Base-by-base conservation (phyloP, 2,329 filamentous ascomycete genomes). In the Incumbomyces lentus region DNA sequence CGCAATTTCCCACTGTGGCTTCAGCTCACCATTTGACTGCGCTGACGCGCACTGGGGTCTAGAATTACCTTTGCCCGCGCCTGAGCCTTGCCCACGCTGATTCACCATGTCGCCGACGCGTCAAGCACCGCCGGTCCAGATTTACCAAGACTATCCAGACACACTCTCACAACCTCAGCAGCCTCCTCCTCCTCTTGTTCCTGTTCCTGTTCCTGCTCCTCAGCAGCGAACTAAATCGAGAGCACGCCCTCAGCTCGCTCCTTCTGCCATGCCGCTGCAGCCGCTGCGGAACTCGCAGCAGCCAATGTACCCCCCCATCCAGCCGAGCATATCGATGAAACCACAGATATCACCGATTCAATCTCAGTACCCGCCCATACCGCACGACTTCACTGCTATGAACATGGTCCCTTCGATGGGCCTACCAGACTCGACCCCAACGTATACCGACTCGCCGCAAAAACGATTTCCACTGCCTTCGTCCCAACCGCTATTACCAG, bases 351-450 rank as follows among this genome's bases (percentile, higher is more conserved):
- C 69, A 57, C 67, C 73, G 70, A 59, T 74, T 73, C 48, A 93
- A 86, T 46, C 86, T 85, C 10, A 76, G 75, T 58, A 93, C 92
- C 67, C 66, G 73, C 30, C 64, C 66, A 46, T 70, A 69, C 56
- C 67, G 68, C 47, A 81, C 74, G 33, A 73, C 73, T 52, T 75
- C 74, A 57, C 77, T 75, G 52, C 74, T 81, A 55, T 74, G 71
- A 57, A 73, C 72, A 63, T 77, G 58, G 70, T 92, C 52, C 81
- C 83, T 60, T 74, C 79, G 42, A 67, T 64, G 50, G 65, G 69
- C 38, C 69, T 70, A 39, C 56, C 60, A 44, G 62, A 67, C 40
- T 46, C 44, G 40, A 47, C 62, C 60, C 46, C 61, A 60, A 52
- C 70, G 68, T 55, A 66, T 64, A 72, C 68, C 12, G 70, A 71